A percentile compares a stretch with the other conserved stretches of the same genome.
Conservation (phyloP, 331 rosid genomes). For the Spiraea crenata region DNA sequence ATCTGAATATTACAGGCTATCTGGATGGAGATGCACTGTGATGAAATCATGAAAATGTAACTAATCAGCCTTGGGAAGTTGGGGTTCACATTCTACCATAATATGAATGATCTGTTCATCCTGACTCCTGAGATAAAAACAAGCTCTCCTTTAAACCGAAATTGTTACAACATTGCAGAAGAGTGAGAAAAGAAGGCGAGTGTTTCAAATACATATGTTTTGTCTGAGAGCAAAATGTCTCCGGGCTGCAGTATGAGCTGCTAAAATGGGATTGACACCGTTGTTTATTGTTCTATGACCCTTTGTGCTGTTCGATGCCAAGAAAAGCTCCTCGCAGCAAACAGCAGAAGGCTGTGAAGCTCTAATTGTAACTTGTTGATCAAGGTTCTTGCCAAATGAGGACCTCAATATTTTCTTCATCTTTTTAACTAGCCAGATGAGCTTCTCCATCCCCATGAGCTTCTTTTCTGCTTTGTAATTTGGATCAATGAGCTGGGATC, state of each 20-base stretch:
- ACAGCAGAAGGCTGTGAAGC: constrained; percentile 16
- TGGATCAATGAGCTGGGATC: constrained; percentile 10
- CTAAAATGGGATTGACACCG: constrained; percentile 16
- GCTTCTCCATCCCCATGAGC: constrained; percentile 16
- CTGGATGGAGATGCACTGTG: not conserved
- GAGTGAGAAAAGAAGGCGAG: too few species aligned
- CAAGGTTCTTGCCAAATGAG: not conserved
- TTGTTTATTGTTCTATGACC: not conserved
- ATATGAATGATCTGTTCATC: too few species aligned
- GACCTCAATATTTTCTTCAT: constrained; percentile 25
- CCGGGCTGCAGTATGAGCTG: constrained; percentile 33
- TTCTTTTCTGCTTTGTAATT: not conserved
- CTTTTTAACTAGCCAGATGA: constrained; percentile 22
- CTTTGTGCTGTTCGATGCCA: constrained; percentile 13
- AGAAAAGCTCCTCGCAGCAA: constrained; percentile 37
- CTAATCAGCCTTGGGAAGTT: constrained; percentile 25
- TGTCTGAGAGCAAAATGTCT: constrained; percentile 37
- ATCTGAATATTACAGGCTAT: not conserved
- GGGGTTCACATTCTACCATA: not conserved
- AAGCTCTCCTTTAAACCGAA: too few species aligned
- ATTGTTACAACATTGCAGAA: too few species aligned
- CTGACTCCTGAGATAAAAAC: constrained; percentile 47
- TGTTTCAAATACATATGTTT: constrained; percentile 28
- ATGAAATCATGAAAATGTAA: not conserved
- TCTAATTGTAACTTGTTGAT: not conserved